A percentile compares a stretch with the other conserved stretches of the same genome.
Evolutionary conservation across 805 yeast genomes (phyloP).

Genomic region (Komagataella phaffii): DNA sequence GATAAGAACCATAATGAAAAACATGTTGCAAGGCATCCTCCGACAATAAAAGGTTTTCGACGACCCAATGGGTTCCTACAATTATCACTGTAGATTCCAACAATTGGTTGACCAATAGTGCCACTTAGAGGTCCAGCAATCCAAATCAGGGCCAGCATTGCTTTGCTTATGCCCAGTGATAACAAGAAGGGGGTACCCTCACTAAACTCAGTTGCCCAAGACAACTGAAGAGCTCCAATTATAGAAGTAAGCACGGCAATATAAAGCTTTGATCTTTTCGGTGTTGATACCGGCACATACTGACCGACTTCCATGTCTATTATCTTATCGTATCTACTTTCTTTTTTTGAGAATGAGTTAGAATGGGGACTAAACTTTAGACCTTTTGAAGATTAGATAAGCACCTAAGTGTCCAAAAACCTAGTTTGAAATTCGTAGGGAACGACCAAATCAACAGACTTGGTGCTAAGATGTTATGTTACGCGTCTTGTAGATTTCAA

Average conservation of each 20-base stretch:
- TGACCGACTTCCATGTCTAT: background rate
- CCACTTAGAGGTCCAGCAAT: slow-evolving; percentile 58
- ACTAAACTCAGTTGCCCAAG: slow-evolving; percentile 56
- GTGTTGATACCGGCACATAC: slow-evolving; percentile 14
- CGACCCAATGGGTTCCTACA: slow-evolving; percentile 32
- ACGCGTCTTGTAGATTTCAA: background rate
- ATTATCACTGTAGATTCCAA: slow-evolving; percentile 45
- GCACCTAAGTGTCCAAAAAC: background rate
- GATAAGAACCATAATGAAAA: slow-evolving; percentile 29
- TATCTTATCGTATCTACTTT: background rate
- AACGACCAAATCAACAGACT: background rate
- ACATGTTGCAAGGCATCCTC: slow-evolving; percentile 36
- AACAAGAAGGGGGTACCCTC: slow-evolving; percentile 49
- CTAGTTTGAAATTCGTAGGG: background rate
- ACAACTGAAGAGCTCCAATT: slow-evolving; percentile 46
- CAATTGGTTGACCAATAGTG: slow-evolving; percentile 48
- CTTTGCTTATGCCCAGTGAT: slow-evolving; percentile 49
- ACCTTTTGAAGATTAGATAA: background rate
- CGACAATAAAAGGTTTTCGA: slow-evolving; percentile 41
- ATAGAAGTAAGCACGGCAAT: slow-evolving; percentile 31
- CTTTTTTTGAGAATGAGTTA: background rate
- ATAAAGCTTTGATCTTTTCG: slow-evolving; percentile 28
- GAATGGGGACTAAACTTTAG: background rate
- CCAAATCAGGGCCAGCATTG: slow-evolving; percentile 45
- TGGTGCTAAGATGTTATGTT: background rate